These are phyloP conservation scores for Alternaria alternata DNA, from an alignment of 2,329 filamentous ascomycete genomes.

Conservation along the genomic window DNA sequence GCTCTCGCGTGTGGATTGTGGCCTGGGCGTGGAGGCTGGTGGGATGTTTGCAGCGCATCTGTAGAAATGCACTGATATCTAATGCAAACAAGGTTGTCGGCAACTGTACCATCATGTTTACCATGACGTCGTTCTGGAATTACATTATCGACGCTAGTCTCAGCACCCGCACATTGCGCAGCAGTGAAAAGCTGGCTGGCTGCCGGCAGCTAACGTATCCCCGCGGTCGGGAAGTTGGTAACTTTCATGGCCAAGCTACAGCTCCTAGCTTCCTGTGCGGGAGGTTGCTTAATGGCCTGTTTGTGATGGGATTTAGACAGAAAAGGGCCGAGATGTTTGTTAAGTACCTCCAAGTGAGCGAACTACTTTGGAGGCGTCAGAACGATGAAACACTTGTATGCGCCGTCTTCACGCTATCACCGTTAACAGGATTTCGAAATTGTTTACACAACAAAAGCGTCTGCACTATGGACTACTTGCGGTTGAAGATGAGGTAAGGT, in stretches of 20 bases:
- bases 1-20: conserved; percentile 9
- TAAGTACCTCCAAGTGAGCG: conserved; percentile 4
- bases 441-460: conserved; percentile 1
- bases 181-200: conserved; percentile 1
- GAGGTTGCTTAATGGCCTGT: neutral
- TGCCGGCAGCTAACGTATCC: conserved; percentile 13
- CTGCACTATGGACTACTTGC: neutral
- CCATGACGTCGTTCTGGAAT: neutral
- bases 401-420: conserved; percentile 3
- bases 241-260: conserved; percentile 7
- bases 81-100: neutral
- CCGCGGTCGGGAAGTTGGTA: conserved; percentile 10
- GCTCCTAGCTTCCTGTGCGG: conserved; percentile 5
- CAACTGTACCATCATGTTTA: neutral
- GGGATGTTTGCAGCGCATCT: neutral
- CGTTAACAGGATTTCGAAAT: neutral
- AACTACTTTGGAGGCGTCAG: neutral
- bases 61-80: neutral
- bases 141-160: neutral
- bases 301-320: neutral
- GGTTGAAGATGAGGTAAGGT: conserved; percentile 3
- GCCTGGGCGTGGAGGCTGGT: neutral
- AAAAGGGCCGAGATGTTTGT: conserved; percentile 2
- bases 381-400: conserved; percentile 4
- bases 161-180: conserved; percentile 2